Evolutionary conservation across 2,329 filamentous ascomycete genomes (phyloP).

Genomic region (Cryphonectria nitschkei): DNA sequence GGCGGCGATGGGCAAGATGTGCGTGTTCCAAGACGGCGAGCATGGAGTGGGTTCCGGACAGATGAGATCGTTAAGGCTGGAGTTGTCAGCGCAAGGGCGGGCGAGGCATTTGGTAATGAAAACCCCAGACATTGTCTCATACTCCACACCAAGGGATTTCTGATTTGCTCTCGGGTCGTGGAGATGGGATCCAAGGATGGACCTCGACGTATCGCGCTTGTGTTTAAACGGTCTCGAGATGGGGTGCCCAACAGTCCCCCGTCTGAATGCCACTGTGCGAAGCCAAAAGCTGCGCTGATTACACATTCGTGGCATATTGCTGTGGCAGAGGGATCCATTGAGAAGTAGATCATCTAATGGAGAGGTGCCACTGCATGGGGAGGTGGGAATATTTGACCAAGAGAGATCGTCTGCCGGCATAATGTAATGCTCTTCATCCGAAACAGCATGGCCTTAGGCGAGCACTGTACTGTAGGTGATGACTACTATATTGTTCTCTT

Average conservation of each 20-base stretch:
- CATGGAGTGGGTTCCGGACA: not conserved
- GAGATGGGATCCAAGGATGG: not conserved
- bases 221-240: not conserved
- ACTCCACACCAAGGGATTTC: not conserved
- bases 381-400: not conserved
- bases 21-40: not conserved
- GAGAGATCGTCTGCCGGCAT: not conserved
- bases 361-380: not conserved
- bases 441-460: not conserved
- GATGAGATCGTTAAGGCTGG: not conserved
- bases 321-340: not conserved
- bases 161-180: not conserved
- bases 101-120: conserved; percentile 11
- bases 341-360: not conserved
- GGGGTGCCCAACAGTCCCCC: not conserved
- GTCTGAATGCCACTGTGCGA: not conserved
- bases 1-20: not conserved
- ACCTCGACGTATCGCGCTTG: not conserved
- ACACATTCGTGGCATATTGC: not conserved
- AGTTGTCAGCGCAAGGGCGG: not conserved
- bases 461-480: not conserved
- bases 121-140: conserved; percentile 4
- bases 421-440: not conserved
- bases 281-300: not conserved
- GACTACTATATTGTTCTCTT: too few species aligned